Percentiles rank a stretch among this genome's conserved stretches.
These are phyloP conservation scores for Colletotrichum nymphaeae DNA, from an alignment of 2,329 filamentous ascomycete genomes.

Conservation along the genomic window DNA sequence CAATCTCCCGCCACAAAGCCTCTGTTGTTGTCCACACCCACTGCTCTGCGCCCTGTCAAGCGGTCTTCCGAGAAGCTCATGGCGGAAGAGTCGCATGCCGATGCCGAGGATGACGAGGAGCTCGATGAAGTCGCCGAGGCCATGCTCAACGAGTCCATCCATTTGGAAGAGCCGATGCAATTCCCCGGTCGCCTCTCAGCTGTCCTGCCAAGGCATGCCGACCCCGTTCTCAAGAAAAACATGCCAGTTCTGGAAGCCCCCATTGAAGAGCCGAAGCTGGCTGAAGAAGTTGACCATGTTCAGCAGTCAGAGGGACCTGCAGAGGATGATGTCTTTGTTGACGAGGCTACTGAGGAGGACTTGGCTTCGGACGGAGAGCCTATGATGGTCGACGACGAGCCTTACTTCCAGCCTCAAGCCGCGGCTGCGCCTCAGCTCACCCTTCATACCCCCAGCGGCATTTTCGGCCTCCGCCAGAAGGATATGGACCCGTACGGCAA, in stretches of 20 bases:
- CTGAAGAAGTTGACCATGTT: neutral
- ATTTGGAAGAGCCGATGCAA: conserved; percentile 49
- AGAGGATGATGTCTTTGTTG: conserved; percentile 29
- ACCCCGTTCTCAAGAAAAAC: conserved; percentile 50
- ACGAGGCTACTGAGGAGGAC: conserved; percentile 13
- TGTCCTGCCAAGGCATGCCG: conserved; percentile 55
- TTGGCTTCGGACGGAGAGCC: conserved; percentile 28
- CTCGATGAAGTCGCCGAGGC: conserved; percentile 39
- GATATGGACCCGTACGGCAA: conserved; percentile 57
- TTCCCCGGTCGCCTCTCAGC: conserved; percentile 60
- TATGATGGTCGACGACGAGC: conserved; percentile 38
- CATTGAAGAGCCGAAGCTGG: neutral
- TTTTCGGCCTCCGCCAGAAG: conserved; percentile 60
- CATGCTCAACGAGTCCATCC: conserved; percentile 41
- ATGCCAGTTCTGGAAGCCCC: conserved; percentile 40
- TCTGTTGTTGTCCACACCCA: conserved; percentile 47
- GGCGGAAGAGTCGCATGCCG: conserved; percentile 42
- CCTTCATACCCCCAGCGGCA: conserved; percentile 41
- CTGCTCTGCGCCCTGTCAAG: conserved; percentile 36
- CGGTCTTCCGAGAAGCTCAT: conserved; percentile 52
- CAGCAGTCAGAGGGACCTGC: conserved; percentile 14
- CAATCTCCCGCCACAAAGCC: conserved; percentile 51
- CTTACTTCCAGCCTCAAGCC: conserved; percentile 41
- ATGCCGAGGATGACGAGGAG: conserved; percentile 34
- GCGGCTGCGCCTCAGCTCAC: conserved; percentile 43